Base-by-base conservation (phyloP, 2,329 filamentous ascomycete genomes). In the Sclerotinia minor region DNA sequence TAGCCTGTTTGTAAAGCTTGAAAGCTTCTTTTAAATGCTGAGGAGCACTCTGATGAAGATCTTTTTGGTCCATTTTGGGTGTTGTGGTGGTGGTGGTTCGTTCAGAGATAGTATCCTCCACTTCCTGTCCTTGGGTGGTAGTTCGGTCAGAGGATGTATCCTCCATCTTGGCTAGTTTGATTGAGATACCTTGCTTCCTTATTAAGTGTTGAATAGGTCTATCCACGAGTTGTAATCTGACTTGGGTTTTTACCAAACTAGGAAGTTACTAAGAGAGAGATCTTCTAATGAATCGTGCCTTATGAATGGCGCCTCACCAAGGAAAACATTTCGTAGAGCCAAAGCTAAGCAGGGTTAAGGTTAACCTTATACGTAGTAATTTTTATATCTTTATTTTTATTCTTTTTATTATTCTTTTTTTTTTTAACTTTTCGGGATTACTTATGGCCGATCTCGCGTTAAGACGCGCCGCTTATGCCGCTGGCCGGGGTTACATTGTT, bases 11-110 rank as follows among this genome's bases (percentile, higher is more conserved):
- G 65, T 66, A 92, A 53, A 80, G 80, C 78, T 97, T 97, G 85
- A 92, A 97, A 65, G 87, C 80, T 57, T 84, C 80, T 70, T 89
- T 87, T 72, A 97, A 82, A 61, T 82, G 78, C 17, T 88, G 86
- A 3, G 93, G 91, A 1, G 93, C 92, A 73, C 89, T 88, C 78
- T 92, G 87, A 77, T 94, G 87, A 38, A 93, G 89, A 78, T 96
- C 90, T 3, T 94, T 81, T 44, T 69, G 54, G 45, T 60, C 64
- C 64, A 67, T 67, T 15, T 44, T 67, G 9, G 38, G 41, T 41
- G 21, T 61, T 21, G 21, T 15, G n/a, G 32, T 57, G 15, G 32
- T 57, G 15, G 13, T 17, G 21, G 32, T 41, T 49, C 5, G 45
- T 26, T 24, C 13, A 38, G 5, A 8, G 45, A 38, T 9, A 21